A percentile compares a stretch with the other conserved stretches of the same genome.
These are phyloP conservation scores for Cyclostephanos invisitatus DNA, from an alignment of 108 stramenopile genomes.

Conservation along the genomic window DNA sequence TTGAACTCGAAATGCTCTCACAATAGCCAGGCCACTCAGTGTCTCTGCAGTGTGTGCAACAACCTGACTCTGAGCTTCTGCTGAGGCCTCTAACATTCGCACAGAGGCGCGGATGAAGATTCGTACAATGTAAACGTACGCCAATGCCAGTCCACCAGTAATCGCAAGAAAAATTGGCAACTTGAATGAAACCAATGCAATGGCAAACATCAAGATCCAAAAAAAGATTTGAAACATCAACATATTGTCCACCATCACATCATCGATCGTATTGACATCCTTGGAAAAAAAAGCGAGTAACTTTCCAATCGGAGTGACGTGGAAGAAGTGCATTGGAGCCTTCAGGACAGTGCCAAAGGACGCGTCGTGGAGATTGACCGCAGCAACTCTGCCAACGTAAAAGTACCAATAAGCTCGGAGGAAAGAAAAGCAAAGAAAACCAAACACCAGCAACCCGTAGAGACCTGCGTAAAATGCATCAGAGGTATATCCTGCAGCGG, in stretches of 20 bases:
- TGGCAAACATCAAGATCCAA: conserved; percentile 7
- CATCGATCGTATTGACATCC: conserved; percentile 18
- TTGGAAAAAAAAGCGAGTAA: conserved; percentile 11
- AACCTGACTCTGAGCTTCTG: conserved; percentile 6
- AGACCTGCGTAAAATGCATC: too few relatives aligned
- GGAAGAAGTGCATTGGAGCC: conserved; percentile 23
- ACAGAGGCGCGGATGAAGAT: conserved; percentile 8
- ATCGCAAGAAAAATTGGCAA: conserved; percentile 3
- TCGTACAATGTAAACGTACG: conserved; percentile 2
- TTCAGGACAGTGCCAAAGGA: conserved; percentile 7
- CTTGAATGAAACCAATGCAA: conserved; percentile 5
- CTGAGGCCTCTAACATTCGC: conserved; percentile 8
- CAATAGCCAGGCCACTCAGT: conserved; percentile 6
- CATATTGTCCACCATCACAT: conserved; percentile 8
- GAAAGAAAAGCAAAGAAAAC: conserved; percentile 5
- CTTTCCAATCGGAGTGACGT: conserved; percentile 18
- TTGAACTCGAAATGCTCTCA: conserved; percentile 4
- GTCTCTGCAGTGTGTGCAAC: conserved; percentile 6
- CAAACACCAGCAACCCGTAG: background rate
- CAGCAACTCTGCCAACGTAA: conserved; percentile 5
- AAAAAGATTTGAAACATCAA: conserved; percentile 6
- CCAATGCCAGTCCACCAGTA: background rate
- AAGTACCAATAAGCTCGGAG: conserved; percentile 6
- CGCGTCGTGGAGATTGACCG: conserved; percentile 12
- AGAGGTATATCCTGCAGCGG: too few relatives aligned